These are phyloP conservation scores for Lepiota subincarnata DNA, from an alignment of 768 basidiomycete species.

Conservation along the genomic window DNA sequence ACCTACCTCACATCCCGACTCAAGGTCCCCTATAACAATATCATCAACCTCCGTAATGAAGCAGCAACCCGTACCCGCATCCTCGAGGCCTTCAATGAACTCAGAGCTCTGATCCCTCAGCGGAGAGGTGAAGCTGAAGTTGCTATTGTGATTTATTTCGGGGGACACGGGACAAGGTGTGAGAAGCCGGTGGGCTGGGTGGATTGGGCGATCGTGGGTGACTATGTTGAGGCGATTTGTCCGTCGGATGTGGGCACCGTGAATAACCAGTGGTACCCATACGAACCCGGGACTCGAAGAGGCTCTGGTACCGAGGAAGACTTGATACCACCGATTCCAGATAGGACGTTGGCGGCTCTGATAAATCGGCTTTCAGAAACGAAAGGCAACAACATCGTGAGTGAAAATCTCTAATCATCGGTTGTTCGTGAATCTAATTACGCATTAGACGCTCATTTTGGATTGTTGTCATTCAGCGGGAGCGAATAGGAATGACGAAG, in stretches of 20 bases:
- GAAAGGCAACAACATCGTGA: slow-evolving; percentile 42
- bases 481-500: slow-evolving; percentile 20
- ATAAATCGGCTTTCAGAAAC: slow-evolving; percentile 31
- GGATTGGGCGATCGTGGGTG: slow-evolving; percentile 23
- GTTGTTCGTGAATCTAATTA: neutral
- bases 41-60: slow-evolving; percentile 32
- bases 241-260: slow-evolving; percentile 27
- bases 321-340: slow-evolving; percentile 35
- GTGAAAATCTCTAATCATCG: slow-evolving; percentile 8
- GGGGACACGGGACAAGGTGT: slow-evolving; percentile 39
- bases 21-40: slow-evolving; percentile 27
- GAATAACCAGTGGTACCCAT: neutral
- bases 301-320: slow-evolving; percentile 1
- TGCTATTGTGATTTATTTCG: slow-evolving; percentile 39
- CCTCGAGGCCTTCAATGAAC: slow-evolving; percentile 23
- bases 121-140: slow-evolving; percentile 22
- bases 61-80: slow-evolving; percentile 34
- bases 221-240: slow-evolving; percentile 30
- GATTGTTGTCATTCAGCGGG: slow-evolving; percentile 44
- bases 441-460: slow-evolving; percentile 37
- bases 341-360: slow-evolving; percentile 35
- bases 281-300: neutral
- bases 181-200: slow-evolving; percentile 26
- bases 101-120: slow-evolving; percentile 20
- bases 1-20: slow-evolving; percentile 27